Base-by-base conservation (phyloP, 352 stramenopile genomes). In the Phytopythium kandeliae region DNA sequence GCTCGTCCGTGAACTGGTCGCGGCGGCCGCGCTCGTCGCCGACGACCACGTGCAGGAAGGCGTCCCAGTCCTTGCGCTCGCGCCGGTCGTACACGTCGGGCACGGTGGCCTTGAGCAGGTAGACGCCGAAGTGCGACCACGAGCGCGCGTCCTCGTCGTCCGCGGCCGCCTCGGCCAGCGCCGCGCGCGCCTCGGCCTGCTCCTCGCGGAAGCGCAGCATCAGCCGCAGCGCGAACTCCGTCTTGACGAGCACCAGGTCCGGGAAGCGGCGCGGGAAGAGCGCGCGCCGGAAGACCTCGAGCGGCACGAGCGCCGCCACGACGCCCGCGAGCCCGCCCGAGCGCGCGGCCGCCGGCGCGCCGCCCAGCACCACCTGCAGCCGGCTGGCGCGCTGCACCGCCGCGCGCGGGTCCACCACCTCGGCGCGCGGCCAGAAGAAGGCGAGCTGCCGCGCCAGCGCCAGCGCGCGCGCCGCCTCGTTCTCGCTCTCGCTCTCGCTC, bases 31-130 rank as follows among this genome's bases (percentile, higher is more conserved):
- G 52, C 33, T 80, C 63, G 13, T 54, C 52, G 11, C 65, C 60
- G 31, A 82, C 74, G 3, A 87, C 78, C 1, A 89, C 71, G 58
- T 89, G 78, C 37, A 89, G 59, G 48, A 86, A 86, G 21, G 72
- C 71, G 48, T 87, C 63, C 78, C 78, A 89, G 54, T 84, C 61
- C 53, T 89, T 89, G n/a, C 46, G 60, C 45, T 81, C 64, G 28
- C 61, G 63, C 24, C 74, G 75, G 37, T 87, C 53, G 37, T 85
- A 89, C 3, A 87, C 65, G 46, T 89, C 78, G 0, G 71, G 64
- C 24, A 86, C 75, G 0, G 73, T 84, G 3, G 75, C 71, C 53
- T 76, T 77, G 10, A 83, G 54, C 37, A 83, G 46, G 48, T 73
- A 86, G 8, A 87, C 57, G 10, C 73, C 75, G 53, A 86, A 89